Percentiles rank a stretch among this genome's conserved stretches.
Evolutionary conservation across 2,329 filamentous ascomycete species (phyloP).

Genomic region (Diaporthe citriasiana): DNA sequence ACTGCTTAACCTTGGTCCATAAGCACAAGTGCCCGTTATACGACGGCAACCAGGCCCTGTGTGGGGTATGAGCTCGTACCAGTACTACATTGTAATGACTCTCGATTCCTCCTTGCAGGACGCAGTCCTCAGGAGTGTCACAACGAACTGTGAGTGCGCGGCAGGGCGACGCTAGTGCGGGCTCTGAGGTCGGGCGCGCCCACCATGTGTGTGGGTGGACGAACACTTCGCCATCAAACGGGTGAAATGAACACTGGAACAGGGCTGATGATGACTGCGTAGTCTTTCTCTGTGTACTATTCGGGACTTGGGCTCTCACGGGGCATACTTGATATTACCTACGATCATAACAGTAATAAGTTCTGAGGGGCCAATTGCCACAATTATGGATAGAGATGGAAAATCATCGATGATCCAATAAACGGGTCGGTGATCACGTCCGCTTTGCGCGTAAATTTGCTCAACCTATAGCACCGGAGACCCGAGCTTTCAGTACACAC

Average conservation of each 20-base stretch:
- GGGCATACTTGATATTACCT: neutral
- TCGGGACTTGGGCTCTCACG: neutral
- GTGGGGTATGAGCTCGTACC: neutral
- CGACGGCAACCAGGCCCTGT: neutral
- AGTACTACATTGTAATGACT: neutral
- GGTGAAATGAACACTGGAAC: neutral
- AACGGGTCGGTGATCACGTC: neutral
- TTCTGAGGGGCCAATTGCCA: neutral
- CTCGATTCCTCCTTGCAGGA: neutral
- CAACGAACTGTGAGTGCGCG: neutral
- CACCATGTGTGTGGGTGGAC: neutral
- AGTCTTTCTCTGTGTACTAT: neutral
- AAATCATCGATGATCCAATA: too few species aligned
- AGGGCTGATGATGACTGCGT: conserved; percentile 6
- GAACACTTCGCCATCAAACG: neutral
- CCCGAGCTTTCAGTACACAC: neutral
- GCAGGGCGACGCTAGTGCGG: conserved; percentile 30
- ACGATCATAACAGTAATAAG: neutral
- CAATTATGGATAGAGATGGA: neutral
- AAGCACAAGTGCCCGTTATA: neutral
- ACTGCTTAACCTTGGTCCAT: neutral
- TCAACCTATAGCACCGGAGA: too few species aligned
- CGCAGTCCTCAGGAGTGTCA: neutral
- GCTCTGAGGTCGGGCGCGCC: conserved; percentile 15
- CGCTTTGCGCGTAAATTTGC: too few species aligned